Evolutionary conservation across 352 stramenopile genomes (phyloP), one percentile per base, ranked within the genome.

Genomic region (Pythium periplocum): DNA sequence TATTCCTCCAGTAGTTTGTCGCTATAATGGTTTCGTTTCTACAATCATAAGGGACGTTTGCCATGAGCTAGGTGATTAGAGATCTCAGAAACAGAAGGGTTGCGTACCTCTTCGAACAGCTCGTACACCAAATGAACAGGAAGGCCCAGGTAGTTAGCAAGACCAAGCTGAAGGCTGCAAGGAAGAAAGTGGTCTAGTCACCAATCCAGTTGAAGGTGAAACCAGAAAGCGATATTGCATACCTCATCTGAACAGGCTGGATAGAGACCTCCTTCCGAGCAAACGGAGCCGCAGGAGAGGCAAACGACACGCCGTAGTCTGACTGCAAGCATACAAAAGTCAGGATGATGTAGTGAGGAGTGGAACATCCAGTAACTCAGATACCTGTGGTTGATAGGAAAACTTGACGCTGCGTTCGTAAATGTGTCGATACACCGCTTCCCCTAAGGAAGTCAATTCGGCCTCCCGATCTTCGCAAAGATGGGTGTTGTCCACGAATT

Each of bases 1-100:
- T 89, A 85, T 44, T 94, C 71, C 56, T 92, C 82, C 12, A 90
- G 51, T 6, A 94, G 50, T 44, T 91, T 91, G 65, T 94, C 82
- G 37, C 78, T 86, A 67, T 91, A 94, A 40, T 69, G 71, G 10
- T 58, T 62, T 17, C 83, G 79, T 86, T 90, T 92, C 83, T 94
- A 26, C 17, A 26, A 26, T 26, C 17, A 26, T 26, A 26, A 26
- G 17, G 17, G 17, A 26, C 17, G 17, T 26, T 26, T 26, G 17
- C 17, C 17, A 26, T 26, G 17, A 26, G 17, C 17, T 26, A 26
- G 17, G 17, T 26, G 17, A 26, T 26, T 26, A 26, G 17, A 26
- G 37, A 54, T 26, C 57, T 10, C 58, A 49, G n/a, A 32, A 42
- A 34, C 52, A 35, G 31, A 43, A 44, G 17, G 17, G 17, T 26